Conservation (phyloP, 1,139 yeast genomes). For the Kurtzmaniella quercitrusa region DNA sequence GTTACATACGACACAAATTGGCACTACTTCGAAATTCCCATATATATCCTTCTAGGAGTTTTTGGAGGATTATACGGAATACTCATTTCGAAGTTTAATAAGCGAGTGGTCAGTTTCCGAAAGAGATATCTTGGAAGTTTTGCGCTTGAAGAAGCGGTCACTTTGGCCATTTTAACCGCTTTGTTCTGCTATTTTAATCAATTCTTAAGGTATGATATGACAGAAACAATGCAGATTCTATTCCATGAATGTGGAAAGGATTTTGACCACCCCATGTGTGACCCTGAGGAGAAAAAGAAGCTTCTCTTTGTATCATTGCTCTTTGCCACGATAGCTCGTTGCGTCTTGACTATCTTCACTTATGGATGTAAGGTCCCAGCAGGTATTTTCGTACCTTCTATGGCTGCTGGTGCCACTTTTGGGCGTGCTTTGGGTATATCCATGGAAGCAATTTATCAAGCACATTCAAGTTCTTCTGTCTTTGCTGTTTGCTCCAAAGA, state of each 20-base stretch:
- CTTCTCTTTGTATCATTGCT: constrained; percentile 46
- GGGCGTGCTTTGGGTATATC: constrained; percentile 80
- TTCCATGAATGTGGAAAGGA: constrained; percentile 76
- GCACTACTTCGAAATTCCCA: constrained; percentile 82
- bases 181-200: constrained; percentile 78
- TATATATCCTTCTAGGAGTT: constrained; percentile 72
- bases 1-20: constrained; percentile 82
- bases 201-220: constrained; percentile 83
- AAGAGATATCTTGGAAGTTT: constrained; percentile 56
- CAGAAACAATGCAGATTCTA: constrained; percentile 85
- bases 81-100: constrained; percentile 71
- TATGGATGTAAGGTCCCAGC: constrained; percentile 94
- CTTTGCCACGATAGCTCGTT: constrained; percentile 70
- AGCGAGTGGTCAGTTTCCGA: constrained; percentile 74
- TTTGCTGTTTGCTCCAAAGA: constrained; percentile 45
- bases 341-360: constrained; percentile 69
- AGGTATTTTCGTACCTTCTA: constrained; percentile 92
- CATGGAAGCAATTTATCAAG: constrained; percentile 53
- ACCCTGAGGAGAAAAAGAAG: constrained; percentile 32
- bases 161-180: constrained; percentile 68
- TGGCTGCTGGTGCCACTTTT: constrained; percentile 95
- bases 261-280: constrained; percentile 44
- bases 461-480: constrained; percentile 32
- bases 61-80: constrained; percentile 94
- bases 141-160: constrained; percentile 68